phyloP scores from a whole-genome alignment of 2,329 filamentous ascomycete genomes.

The Malbranchea zuffiana region DNA sequence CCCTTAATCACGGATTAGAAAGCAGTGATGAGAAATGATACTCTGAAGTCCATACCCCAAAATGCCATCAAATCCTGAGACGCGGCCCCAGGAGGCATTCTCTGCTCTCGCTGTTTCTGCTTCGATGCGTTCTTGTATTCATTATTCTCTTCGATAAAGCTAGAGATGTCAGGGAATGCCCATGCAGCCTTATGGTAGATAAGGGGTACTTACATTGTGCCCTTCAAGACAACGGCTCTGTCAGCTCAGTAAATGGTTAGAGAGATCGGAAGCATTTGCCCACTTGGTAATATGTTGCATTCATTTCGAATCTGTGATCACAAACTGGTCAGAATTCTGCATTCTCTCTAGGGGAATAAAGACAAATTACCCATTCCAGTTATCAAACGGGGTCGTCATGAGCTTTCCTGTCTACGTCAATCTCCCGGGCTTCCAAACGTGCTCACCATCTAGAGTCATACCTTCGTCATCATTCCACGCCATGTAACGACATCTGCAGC shows the following conservation, averaged over 20 bases:
- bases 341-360: conserved; percentile 6
- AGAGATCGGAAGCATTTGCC: conserved; percentile 19
- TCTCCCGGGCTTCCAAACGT: not conserved
- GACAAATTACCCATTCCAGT: conserved; percentile 57
- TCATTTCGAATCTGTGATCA: conserved; percentile 87
- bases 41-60: conserved; percentile 54
- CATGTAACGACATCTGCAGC: conserved; percentile 79
- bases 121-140: conserved; percentile 55
- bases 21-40: not conserved
- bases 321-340: conserved; percentile 3
- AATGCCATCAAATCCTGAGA: conserved; percentile 78
- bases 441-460: conserved; percentile 28
- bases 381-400: conserved; percentile 71
- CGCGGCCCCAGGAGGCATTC: conserved; percentile 42
- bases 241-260: too few relatives aligned
- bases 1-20: conserved; percentile 40
- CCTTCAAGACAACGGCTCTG: conserved; percentile 38
- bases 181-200: conserved; percentile 10
- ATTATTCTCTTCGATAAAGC: conserved; percentile 89
- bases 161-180: conserved; percentile 28
- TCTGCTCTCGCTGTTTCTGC: conserved; percentile 44
- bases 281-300: conserved; percentile 82
- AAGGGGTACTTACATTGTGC: conserved; percentile 40
- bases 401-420: conserved; percentile 47
- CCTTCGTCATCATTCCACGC: conserved; percentile 98